Evolutionary conservation across 305 asterid species (phyloP), one percentile per base, ranked within the genome.

Genomic region (Striga hermonthica): DNA sequence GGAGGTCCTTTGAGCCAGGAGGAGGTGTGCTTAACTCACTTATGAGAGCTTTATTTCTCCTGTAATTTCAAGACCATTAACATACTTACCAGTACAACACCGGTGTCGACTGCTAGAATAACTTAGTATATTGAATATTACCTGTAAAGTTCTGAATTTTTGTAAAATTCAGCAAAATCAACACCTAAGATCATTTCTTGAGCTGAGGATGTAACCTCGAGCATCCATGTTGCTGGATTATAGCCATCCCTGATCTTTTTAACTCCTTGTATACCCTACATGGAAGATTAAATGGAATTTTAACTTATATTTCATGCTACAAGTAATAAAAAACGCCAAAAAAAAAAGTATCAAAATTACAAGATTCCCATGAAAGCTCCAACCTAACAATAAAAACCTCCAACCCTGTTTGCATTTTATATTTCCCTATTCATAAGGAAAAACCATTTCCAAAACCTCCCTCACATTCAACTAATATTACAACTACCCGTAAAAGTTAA

Each of bases 221-320:
- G 65, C 86, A 81, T 81, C 86, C 83, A 81, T n/a, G 83, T 74
- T 65, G 86, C 79, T 49, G 86, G 86, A 66, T 81, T 81, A 13
- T 71, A 74, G 12, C 81, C 76, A 31, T 71, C 70, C 60, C 39
- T 81, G 56, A 78, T 78, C 48, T 75, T 81, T 56, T 69, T 49
- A 3, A 78, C 81, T 28, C 83, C 83, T 45, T 78, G 61, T 9
- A 78, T 58, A 12, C 66, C 76, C 84, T 80, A 37, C 37, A 66
- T 66, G 10, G 8, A 15, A 48, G 16, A 48, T 41, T 8, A 41
- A 41, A 41, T 41, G 47, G 7, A 41, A 41, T 1, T 41, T 41
- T 41, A 41, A 41, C 47, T 41, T 41, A 41, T 41, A 22, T 22
- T 22, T 41, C 9, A 5, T 41, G 47, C 2, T 22, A 22, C 31